Conservation (phyloP, 305 asterid genomes). For the Fraxinus nigra region DNA sequence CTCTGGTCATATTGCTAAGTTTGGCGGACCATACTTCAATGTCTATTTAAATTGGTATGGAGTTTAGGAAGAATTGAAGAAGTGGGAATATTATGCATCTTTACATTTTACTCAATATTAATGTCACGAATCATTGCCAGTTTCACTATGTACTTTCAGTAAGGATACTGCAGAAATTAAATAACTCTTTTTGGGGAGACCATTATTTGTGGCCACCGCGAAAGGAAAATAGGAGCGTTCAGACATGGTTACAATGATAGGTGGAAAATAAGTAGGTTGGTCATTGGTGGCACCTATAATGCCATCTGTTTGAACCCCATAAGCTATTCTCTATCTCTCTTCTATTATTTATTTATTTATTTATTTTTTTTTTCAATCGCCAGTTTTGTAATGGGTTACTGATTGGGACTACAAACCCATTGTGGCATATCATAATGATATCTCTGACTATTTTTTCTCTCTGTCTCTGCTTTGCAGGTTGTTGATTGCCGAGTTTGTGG, state of each 20-base stretch:
- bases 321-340: neutral
- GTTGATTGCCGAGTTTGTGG: slow-evolving; percentile 96
- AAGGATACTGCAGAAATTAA: neutral
- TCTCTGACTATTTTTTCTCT: neutral
- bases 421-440: neutral
- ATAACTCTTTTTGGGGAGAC: neutral
- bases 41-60: neutral
- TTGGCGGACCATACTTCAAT: neutral
- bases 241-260: neutral
- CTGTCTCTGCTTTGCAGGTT: slow-evolving; percentile 51
- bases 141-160: neutral
- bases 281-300: neutral
- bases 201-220: neutral
- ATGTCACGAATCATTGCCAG: neutral
- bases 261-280: neutral
- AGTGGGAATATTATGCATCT: neutral
- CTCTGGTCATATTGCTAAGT: neutral
- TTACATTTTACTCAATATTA: neutral
- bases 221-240: neutral
- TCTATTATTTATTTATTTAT: too few relatives aligned
- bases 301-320: neutral
- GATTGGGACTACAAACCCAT: neutral
- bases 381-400: neutral
- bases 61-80: neutral
- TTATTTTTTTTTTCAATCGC: neutral